Conservation (phyloP, 352 stramenopile species). For the Paralagenidium karlingii region DNA sequence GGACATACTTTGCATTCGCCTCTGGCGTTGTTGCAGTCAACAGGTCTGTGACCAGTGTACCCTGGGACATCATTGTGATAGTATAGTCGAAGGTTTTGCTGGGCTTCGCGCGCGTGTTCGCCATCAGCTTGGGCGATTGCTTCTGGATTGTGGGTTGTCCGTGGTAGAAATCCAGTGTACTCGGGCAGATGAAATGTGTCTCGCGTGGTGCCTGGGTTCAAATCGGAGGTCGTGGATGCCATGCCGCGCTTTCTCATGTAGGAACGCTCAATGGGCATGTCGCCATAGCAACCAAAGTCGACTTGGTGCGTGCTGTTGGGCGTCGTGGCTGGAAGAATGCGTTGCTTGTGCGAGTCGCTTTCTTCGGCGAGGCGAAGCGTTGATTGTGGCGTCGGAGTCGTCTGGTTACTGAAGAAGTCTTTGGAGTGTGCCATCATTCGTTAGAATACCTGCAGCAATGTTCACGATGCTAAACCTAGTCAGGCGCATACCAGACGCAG, state of each 20-base stretch:
- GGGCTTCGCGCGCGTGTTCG: slow-evolving; percentile 15
- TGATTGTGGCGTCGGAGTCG: slow-evolving; percentile 5
- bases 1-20: too few relatives aligned
- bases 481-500: background rate
- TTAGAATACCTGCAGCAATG: slow-evolving; percentile 37
- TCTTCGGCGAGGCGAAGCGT: background rate
- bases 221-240: slow-evolving; percentile 60
- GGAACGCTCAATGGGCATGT: slow-evolving; percentile 36
- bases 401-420: slow-evolving; percentile 20
- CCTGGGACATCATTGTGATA: slow-evolving; percentile 72
- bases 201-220: slow-evolving; percentile 51
- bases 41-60: slow-evolving; percentile 70
- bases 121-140: slow-evolving; percentile 44
- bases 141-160: slow-evolving; percentile 36
- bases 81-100: slow-evolving; percentile 48
- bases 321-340: slow-evolving; percentile 29
- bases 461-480: slow-evolving; percentile 2
- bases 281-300: slow-evolving; percentile 59
- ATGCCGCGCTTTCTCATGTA: slow-evolving; percentile 71
- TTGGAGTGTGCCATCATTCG: slow-evolving; percentile 23
- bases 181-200: slow-evolving; percentile 74
- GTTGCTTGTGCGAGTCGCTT: background rate
- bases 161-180: slow-evolving; percentile 61
- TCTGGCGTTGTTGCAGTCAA: slow-evolving; percentile 66
- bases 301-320: slow-evolving; percentile 54